Percentiles rank a stretch among this genome's conserved stretches.
phyloP scores from a whole-genome alignment of 306 rosid species.

The Cicer yamashitae region DNA sequence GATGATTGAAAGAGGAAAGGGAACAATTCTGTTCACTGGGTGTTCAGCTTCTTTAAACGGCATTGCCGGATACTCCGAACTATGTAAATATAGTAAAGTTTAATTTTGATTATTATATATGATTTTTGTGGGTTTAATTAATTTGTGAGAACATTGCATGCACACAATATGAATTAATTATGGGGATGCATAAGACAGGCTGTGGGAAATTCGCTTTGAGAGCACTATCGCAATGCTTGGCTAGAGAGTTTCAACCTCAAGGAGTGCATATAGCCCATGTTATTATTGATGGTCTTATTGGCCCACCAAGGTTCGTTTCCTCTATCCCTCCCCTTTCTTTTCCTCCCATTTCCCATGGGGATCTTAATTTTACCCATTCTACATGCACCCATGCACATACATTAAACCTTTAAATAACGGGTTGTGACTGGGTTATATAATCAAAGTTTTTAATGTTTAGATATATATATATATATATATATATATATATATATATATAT shows the following conservation, averaged over 20 bases:
- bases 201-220: slow-evolving; percentile 96
- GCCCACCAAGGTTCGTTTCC: slow-evolving; percentile 71
- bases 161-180: too few relatives aligned
- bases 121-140: background rate
- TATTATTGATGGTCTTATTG: slow-evolving; percentile 81
- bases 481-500: too few relatives aligned
- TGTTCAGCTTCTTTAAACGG: slow-evolving; percentile 87
- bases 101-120: background rate
- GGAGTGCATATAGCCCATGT: slow-evolving; percentile 96
- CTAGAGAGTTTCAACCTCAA: slow-evolving; percentile 82
- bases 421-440: too few relatives aligned
- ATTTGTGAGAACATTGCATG: slow-evolving; percentile 5
- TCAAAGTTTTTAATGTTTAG: too few relatives aligned
- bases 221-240: slow-evolving; percentile 84
- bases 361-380: slow-evolving; percentile 5
- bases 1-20: slow-evolving; percentile 92
- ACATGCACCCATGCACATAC: too few relatives aligned
- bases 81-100: slow-evolving; percentile 56
- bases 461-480: too few relatives aligned
- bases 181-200: slow-evolving; percentile 53
- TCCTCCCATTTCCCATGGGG: background rate
- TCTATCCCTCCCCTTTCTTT: background rate
- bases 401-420: too few relatives aligned
- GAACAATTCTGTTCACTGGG: slow-evolving; percentile 90
- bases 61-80: slow-evolving; percentile 75